Conservation (phyloP, 106 monocot species). For the Dioscorea zingiberensis region DNA sequence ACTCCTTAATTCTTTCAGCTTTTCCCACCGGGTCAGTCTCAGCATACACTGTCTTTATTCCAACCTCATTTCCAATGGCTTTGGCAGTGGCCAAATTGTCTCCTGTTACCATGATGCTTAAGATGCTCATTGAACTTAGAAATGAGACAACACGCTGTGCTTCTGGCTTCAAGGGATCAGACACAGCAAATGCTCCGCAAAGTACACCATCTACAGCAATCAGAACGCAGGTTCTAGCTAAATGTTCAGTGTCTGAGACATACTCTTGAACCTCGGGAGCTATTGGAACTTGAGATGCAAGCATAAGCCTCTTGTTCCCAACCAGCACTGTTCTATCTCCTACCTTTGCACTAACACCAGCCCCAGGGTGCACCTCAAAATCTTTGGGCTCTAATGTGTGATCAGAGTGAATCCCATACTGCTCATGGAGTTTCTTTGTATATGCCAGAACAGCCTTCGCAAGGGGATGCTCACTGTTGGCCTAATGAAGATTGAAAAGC, state of each 20-base stretch:
- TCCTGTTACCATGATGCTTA: slow-evolving; percentile 81
- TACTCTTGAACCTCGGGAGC: slow-evolving; percentile 43
- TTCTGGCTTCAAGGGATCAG: slow-evolving; percentile 86
- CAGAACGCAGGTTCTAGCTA: slow-evolving; percentile 71
- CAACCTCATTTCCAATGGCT: slow-evolving; percentile 66
- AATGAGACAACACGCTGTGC: slow-evolving; percentile 52
- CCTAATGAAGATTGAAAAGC: slow-evolving; percentile 19
- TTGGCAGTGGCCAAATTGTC: slow-evolving; percentile 81
- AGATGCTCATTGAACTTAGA: slow-evolving; percentile 60
- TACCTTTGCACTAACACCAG: slow-evolving; percentile 54
- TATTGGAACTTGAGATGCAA: slow-evolving; percentile 32
- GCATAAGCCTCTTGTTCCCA: slow-evolving; percentile 76
- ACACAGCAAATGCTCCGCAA: slow-evolving; percentile 69
- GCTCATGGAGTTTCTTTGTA: slow-evolving; percentile 49
- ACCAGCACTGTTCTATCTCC: slow-evolving; percentile 40
- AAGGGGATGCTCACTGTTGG: slow-evolving; percentile 85
- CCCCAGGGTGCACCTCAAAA: slow-evolving; percentile 72
- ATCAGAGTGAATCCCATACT: slow-evolving; percentile 29
- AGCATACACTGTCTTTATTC: slow-evolving; percentile 65
- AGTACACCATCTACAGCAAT: slow-evolving; percentile 54
- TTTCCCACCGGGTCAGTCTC: slow-evolving; percentile 88
- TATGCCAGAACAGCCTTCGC: slow-evolving; percentile 70
- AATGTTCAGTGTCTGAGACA: slow-evolving; percentile 45
- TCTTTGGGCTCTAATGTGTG: slow-evolving; percentile 36
- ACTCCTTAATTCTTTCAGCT: slow-evolving; percentile 57